Percentiles rank a stretch among this genome's conserved stretches.
Conservation (phyloP, 2,329 filamentous ascomycete species). For the Apiospora marii region DNA sequence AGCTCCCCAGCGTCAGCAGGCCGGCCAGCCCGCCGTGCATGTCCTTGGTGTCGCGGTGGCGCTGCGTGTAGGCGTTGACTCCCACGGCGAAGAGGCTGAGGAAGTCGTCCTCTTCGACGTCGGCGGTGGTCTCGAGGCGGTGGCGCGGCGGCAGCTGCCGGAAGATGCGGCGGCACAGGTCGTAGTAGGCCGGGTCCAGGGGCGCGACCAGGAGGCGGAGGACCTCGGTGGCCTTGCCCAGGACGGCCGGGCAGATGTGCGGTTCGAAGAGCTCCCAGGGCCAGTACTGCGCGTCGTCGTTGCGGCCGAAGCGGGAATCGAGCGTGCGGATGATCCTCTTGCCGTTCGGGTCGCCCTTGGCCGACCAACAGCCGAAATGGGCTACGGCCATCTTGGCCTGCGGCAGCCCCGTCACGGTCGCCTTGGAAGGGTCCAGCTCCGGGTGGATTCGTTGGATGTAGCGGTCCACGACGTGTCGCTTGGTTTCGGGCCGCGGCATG, state of each 20-base stretch:
- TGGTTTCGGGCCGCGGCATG: constrained; percentile 24
- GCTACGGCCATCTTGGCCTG: constrained; percentile 30
- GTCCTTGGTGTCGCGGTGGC: constrained; percentile 26
- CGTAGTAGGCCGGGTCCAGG: constrained; percentile 24
- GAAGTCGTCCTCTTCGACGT: background rate
- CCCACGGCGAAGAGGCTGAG: constrained; percentile 21
- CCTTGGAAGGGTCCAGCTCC: constrained; percentile 27
- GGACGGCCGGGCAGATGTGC: background rate
- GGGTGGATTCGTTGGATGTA: constrained; percentile 29
- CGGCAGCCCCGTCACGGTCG: constrained; percentile 19
- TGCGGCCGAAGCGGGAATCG: background rate
- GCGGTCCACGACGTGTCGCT: constrained; percentile 29
- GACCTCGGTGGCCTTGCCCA: constrained; percentile 24
- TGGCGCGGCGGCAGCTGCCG: background rate
- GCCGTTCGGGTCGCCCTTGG: constrained; percentile 9
- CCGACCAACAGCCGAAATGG: constrained; percentile 31
- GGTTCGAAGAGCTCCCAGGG: background rate
- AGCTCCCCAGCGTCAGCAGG: constrained; percentile 26
- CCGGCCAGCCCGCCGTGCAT: constrained; percentile 25
- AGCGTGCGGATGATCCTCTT: background rate
- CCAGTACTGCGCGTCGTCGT: background rate
- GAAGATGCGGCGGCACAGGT: background rate
- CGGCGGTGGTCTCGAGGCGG: background rate
- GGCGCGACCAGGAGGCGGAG: constrained; percentile 23
- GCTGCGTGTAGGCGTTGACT: constrained; percentile 17